Evolutionary conservation across 768 basidiomycete species (phyloP).

Genomic region (Pleurotus sapidus): DNA sequence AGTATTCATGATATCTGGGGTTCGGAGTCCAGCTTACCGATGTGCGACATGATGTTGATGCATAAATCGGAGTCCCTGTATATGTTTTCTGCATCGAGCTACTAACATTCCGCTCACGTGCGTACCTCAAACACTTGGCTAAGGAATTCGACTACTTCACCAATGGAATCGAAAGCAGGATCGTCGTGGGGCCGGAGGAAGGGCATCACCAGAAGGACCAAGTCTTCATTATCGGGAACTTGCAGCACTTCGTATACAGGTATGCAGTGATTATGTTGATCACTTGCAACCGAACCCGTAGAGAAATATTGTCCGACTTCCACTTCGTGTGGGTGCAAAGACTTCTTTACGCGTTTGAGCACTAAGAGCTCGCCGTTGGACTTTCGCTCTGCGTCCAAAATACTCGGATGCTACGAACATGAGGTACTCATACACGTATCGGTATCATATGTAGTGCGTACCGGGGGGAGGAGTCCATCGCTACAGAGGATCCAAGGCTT

Average conservation of each 20-base stretch:
- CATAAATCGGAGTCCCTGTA: conserved; percentile 25
- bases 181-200: conserved; percentile 18
- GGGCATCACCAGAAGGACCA: conserved; percentile 25
- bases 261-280: conserved; percentile 32
- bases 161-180: conserved; percentile 30
- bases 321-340: conserved; percentile 22
- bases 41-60: conserved; percentile 10
- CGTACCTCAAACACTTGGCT: conserved; percentile 13
- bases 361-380: conserved; percentile 23
- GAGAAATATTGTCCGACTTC: conserved; percentile 24
- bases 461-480: background rate
- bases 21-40: background rate
- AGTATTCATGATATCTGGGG: too few species aligned
- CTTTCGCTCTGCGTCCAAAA: conserved; percentile 25
- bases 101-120: too few species aligned
- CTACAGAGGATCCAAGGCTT: conserved; percentile 1
- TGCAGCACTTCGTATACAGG: conserved; percentile 21
- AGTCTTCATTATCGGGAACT: conserved; percentile 17
- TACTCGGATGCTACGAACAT: background rate
- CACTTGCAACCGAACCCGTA: background rate
- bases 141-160: conserved; percentile 27
- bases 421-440: too few species aligned
- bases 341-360: conserved; percentile 22
- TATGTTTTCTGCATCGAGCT: too few species aligned
- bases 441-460: too few species aligned